These are phyloP conservation scores for Gossypium mustelinum DNA, from an alignment of 345 rosid genomes.

Conservation along the genomic window DNA sequence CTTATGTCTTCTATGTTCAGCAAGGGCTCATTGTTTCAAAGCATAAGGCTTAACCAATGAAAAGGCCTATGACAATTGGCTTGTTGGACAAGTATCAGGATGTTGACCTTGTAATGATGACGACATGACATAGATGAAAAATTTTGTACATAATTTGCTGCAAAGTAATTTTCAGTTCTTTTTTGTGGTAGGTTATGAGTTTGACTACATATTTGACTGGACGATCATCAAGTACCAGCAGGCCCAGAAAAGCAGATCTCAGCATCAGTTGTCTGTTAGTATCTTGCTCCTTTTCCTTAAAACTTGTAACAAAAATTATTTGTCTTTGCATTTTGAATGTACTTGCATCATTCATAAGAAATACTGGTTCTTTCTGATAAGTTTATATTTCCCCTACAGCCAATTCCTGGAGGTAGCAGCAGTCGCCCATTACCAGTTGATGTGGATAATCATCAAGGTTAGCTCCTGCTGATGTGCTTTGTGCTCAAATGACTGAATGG, in stretches of 20 bases:
- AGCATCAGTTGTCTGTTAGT: constrained; percentile 57
- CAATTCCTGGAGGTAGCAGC: constrained; percentile 62
- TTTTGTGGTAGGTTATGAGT: constrained; percentile 59
- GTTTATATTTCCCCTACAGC: constrained; percentile 36
- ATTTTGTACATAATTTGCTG: not conserved
- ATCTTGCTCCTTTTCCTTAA: not conserved
- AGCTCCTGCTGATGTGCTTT: constrained; percentile 25
- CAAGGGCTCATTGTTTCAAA: constrained; percentile 1
- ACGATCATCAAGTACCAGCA: constrained; percentile 88
- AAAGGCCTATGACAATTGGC: not conserved
- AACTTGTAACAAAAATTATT: not conserved
- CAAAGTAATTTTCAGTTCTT: constrained; percentile 5
- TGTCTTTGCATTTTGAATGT: not conserved
- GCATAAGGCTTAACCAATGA: not conserved
- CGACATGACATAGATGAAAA: not conserved
- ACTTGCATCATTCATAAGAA: not conserved
- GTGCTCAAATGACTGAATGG: constrained; percentile 18
- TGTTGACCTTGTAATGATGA: not conserved
- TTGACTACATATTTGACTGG: constrained; percentile 93
- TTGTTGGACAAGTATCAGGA: not conserved
- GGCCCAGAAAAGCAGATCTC: constrained; percentile 63
- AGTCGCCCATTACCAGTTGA: constrained; percentile 49
- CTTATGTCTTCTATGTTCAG: not conserved
- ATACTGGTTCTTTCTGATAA: constrained; percentile 10
- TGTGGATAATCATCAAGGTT: constrained; percentile 62